These are phyloP conservation scores for Alternaria sp. DNA, from an alignment of 2,329 filamentous ascomycete genomes.

Conservation along the genomic window DNA sequence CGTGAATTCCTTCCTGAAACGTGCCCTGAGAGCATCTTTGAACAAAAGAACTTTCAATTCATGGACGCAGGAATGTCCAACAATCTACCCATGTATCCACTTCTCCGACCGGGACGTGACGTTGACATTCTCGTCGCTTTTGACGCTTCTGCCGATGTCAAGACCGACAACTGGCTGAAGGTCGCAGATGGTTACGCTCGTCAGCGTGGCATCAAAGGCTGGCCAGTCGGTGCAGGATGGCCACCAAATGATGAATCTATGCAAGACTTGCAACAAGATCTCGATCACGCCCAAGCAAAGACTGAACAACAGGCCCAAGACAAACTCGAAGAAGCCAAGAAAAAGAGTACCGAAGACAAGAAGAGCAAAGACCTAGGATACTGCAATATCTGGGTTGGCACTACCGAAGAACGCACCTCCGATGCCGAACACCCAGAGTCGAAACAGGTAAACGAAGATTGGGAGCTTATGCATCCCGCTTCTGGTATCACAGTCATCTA, in stretches of 20 bases:
- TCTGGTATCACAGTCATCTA: constrained; percentile 91
- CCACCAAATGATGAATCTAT: constrained; percentile 69
- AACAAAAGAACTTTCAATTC: constrained; percentile 67
- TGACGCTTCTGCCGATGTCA: constrained; percentile 92
- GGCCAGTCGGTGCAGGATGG: constrained; percentile 96
- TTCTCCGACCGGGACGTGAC: constrained; percentile 85
- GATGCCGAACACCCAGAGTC: constrained; percentile 62
- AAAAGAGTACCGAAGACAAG: constrained; percentile 41
- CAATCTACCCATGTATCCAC: constrained; percentile 93
- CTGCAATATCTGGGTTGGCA: constrained; percentile 95
- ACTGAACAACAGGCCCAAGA: constrained; percentile 67
- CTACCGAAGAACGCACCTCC: constrained; percentile 73
- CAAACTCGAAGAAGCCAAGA: constrained; percentile 68
- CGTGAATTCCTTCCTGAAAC: constrained; percentile 75
- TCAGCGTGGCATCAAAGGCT: constrained; percentile 89
- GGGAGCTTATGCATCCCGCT: constrained; percentile 73
- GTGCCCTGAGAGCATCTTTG: constrained; percentile 78
- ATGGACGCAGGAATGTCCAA: constrained; percentile 99
- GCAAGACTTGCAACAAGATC: constrained; percentile 68
- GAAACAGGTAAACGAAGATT: constrained; percentile 68
- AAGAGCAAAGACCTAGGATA: constrained; percentile 70
- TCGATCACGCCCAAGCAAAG: constrained; percentile 72
- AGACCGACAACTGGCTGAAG: constrained; percentile 94
- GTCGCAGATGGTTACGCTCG: constrained; percentile 92
- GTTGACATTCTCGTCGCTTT: constrained; percentile 93